Evolutionary conservation across 352 stramenopile species (phyloP), one percentile per base, ranked within the genome.

Genomic region (Phytophthora pinifolia): DNA sequence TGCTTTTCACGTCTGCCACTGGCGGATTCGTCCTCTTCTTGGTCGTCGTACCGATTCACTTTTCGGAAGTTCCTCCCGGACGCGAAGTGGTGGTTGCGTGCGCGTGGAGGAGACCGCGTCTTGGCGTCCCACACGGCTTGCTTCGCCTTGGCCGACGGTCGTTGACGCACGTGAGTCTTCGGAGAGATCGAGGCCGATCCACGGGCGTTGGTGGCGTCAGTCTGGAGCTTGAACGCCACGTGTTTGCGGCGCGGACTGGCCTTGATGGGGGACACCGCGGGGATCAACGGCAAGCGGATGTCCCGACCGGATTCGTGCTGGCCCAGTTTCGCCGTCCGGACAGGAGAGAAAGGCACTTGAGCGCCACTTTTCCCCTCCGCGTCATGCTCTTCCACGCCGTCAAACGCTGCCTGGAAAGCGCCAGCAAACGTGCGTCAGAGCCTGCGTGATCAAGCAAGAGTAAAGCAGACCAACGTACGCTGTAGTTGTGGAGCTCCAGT

Each of bases 401-500:
- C 56, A 17, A 67, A 59, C 10, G 41, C 62, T 33, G 58, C 25
- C 62, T 70, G 31, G 13, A 44, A 54, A 41, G 20, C 20, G 34
- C 27, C 45, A 54, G 42, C 13, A 39, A 9, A 39, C 4, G 14
- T 9, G 2, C 22, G 22, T 27, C 22, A 27, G 4, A 27, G 6
- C 22, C 22, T 6, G 0, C 22, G 15, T 32, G 33, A 46, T 55
- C 13, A 35, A 20, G 25, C 42, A 14, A 35, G 13, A 46, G 8
- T 15, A 38, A 60, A 14, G 13, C 14, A 29, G 47, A 46, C 17
- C 9, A 58, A 31, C 32, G 22, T 13, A 85, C 74, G 17, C 46
- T 76, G 62, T 87, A 84, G 49, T 89, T 89, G 44, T 87, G 79
- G 9, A 84, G 60, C 38, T 77, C 69, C 3, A 80, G 60, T 1